A percentile compares a stretch with the other conserved stretches of the same genome.
These are phyloP conservation scores for Debaryomyces hansenii DNA, from an alignment of 805 yeast genomes.

Conservation along the genomic window DNA sequence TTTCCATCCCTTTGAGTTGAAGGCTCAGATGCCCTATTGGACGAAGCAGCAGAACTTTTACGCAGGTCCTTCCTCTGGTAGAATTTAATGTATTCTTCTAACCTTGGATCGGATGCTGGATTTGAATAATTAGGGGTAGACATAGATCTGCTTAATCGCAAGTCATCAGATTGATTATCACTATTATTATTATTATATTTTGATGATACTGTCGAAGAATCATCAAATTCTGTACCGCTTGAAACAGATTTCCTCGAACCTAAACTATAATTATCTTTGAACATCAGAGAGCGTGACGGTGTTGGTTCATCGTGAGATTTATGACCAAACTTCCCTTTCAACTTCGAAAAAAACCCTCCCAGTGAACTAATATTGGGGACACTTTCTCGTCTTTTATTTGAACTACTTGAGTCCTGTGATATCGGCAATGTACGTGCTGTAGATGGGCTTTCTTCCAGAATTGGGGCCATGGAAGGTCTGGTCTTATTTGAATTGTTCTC, in stretches of 20 bases:
- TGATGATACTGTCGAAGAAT: background rate
- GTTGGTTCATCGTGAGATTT: constrained; percentile 7
- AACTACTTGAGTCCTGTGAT: background rate
- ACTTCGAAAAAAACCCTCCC: constrained; percentile 34
- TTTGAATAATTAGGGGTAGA: constrained; percentile 9
- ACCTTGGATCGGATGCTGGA: constrained; percentile 25
- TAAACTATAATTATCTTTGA: constrained; percentile 17
- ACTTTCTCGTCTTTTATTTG: constrained; percentile 16
- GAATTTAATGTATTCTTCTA: constrained; percentile 37
- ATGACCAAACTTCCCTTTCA: constrained; percentile 31
- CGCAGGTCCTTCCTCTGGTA: constrained; percentile 23
- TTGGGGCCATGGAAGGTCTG: constrained; percentile 31
- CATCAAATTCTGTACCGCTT: background rate
- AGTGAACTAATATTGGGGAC: constrained; percentile 16
- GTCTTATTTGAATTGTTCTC: constrained; percentile 29
- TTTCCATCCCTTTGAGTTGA: background rate
- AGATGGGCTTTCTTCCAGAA: constrained; percentile 18
- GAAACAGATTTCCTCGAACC: background rate
- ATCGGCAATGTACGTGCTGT: background rate
- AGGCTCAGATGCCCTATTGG: background rate
- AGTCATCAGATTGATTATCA: background rate
- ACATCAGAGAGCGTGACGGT: constrained; percentile 7
- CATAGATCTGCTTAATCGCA: constrained; percentile 9
- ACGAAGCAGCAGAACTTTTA: constrained; percentile 1
- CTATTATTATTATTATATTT: background rate